Evolutionary conservation across 2,329 filamentous ascomycete species (phyloP).

Genomic region (Exophiala xenobiotica): DNA sequence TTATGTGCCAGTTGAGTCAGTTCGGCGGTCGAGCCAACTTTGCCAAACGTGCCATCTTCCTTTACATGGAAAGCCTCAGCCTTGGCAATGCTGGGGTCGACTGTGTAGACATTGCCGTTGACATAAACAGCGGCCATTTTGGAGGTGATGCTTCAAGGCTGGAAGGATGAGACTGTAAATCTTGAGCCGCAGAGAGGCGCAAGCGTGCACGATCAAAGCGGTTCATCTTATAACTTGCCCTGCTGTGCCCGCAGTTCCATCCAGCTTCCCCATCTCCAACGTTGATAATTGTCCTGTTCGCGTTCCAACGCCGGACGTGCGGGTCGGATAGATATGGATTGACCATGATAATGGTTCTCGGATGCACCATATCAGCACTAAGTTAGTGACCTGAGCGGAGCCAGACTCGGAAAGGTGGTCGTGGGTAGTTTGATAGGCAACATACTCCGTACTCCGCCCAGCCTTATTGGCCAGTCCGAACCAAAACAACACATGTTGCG

Average conservation of each 20-base stretch:
- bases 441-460: neutral
- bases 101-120: slow-evolving; percentile 37
- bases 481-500: too few relatives aligned
- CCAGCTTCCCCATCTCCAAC: too few relatives aligned
- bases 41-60: slow-evolving; percentile 30
- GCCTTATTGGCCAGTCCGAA: neutral
- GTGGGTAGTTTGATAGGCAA: slow-evolving; percentile 2
- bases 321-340: slow-evolving; percentile 2
- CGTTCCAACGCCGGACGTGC: neutral
- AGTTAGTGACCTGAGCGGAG: neutral
- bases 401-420: neutral
- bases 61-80: slow-evolving; percentile 36
- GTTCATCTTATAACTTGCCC: too few relatives aligned
- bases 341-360: neutral
- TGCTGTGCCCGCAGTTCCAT: too few relatives aligned
- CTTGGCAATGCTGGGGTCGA: slow-evolving; percentile 26
- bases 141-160: neutral
- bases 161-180: neutral
- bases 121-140: slow-evolving; percentile 24
- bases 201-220: too few relatives aligned
- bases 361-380: neutral
- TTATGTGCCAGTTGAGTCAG: slow-evolving; percentile 26
- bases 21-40: slow-evolving; percentile 32
- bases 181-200: too few relatives aligned
- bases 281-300: too few relatives aligned